Percentiles rank a stretch among this genome's conserved stretches.
These are phyloP conservation scores for Ascosphaera pollenicola DNA, from an alignment of 2,329 filamentous ascomycete genomes.

Conservation along the genomic window DNA sequence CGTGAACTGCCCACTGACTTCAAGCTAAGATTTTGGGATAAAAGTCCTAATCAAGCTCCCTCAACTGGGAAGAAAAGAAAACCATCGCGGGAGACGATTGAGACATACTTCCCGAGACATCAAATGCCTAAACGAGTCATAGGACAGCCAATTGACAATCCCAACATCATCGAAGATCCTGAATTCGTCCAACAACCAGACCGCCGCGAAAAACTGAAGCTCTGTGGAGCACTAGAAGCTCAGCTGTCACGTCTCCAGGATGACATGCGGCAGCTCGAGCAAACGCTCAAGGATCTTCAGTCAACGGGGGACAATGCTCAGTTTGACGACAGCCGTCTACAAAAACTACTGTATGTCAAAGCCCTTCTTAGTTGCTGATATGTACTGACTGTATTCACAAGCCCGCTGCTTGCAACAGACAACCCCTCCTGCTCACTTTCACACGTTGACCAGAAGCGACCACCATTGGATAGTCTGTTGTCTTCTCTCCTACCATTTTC, in stretches of 20 bases:
- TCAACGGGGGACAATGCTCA: no score
- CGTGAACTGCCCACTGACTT: no score
- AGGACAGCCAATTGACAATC: no score
- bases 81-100: no score
- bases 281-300: slow-evolving; percentile 2
- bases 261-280: slow-evolving; percentile 34
- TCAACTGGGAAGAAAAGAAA: no score
- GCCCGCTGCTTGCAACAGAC: slow-evolving; percentile 12
- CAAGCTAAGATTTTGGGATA: no score
- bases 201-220: slow-evolving; percentile 24
- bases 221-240: slow-evolving; percentile 30
- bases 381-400: slow-evolving; percentile 10
- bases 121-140: no score
- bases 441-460: background rate
- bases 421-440: slow-evolving; percentile 10
- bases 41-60: no score
- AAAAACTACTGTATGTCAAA: slow-evolving; percentile 14
- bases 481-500: slow-evolving; percentile 20
- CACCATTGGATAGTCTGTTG: slow-evolving; percentile 7
- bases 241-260: slow-evolving; percentile 34
- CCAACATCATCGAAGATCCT: no score
- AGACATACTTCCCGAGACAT: no score
- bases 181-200: no score
- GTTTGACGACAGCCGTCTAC: slow-evolving; percentile 3
- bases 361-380: background rate